Base-by-base conservation (phyloP, 768 basidiomycete genomes). In the Termitomyces titanicus region DNA sequence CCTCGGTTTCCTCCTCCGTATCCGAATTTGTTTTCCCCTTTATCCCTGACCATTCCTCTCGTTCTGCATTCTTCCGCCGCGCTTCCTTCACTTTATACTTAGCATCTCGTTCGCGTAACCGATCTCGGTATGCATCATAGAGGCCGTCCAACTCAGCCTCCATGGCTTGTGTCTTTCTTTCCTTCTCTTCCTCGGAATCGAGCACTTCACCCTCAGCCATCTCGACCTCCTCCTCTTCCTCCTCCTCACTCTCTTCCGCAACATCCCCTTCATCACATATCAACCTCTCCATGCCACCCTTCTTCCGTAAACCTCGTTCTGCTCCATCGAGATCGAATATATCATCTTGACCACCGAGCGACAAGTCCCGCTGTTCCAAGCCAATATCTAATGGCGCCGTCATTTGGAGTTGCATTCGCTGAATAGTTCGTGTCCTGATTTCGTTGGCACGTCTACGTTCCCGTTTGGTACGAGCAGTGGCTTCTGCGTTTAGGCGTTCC, bases 351-450 rank as follows among this genome's bases (percentile, higher is more conserved):
- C 90, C 91, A n/a, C 73, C 77, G 17, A 96, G 77, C 17, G 88
- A 78, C 3, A 83, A 73, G 60, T 96, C 94, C 50, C 81, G 77
- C 63, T 89, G 89, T 64, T 94, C 92, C 56, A 94, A 70, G 67
- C 94, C 95, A 60, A 98, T 94, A 63, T 98, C 97, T 61, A 95
- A 75, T n/a, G 97, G 97, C 18, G 94, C 93, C 12, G 90, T 92
- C 97, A 99, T 99, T 66, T 92, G 88, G 44, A 98, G 79, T 68
- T 98, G 97, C 84, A 98, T 89, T 50, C 95, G 88, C 66, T 93
- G 92, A 38, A 98, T 86, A 1, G 93, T 91, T 60, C 88, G 84
- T 27, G 82, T 78, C 72, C 90, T 92, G 65, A 90, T 77, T 74
- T 98, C 97, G 70, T 98, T 98, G 2, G 87, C 84, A 34, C 85